These are phyloP conservation scores for Achaetomium macrosporum DNA, from an alignment of 2,329 filamentous ascomycete genomes.

Conservation along the genomic window DNA sequence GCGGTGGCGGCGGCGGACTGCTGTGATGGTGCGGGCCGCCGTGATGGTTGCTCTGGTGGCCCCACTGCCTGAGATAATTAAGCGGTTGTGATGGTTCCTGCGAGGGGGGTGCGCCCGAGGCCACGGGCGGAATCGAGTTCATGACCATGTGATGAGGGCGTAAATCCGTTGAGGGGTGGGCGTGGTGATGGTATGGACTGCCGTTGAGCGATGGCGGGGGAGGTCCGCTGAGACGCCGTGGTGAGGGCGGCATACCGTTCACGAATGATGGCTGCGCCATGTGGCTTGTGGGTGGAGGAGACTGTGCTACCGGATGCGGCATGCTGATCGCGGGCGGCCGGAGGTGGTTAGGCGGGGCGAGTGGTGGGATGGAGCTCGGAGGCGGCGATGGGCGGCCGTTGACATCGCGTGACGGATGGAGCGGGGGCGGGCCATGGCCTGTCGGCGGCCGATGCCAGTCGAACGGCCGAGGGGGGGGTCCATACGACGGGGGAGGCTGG, in stretches of 20 bases:
- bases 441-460: slow-evolving; percentile 49
- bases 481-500: slow-evolving; percentile 34
- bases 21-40: slow-evolving; percentile 30
- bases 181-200: slow-evolving; percentile 34
- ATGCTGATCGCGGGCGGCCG: slow-evolving; percentile 38
- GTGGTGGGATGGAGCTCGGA: slow-evolving; percentile 21
- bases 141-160: slow-evolving; percentile 16
- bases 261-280: slow-evolving; percentile 35
- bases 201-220: slow-evolving; percentile 36
- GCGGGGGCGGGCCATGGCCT: slow-evolving; percentile 40
- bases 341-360: slow-evolving; percentile 33
- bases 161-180: slow-evolving; percentile 31
- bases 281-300: slow-evolving; percentile 39
- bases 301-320: slow-evolving; percentile 25
- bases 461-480: slow-evolving; percentile 34
- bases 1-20: slow-evolving; percentile 39
- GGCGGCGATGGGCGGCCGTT: slow-evolving; percentile 41
- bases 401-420: slow-evolving; percentile 37
- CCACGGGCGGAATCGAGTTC: slow-evolving; percentile 16
- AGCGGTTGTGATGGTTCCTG: neutral
- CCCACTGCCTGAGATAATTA: slow-evolving; percentile 20
- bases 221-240: slow-evolving; percentile 40
- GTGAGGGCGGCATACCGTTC: slow-evolving; percentile 45
- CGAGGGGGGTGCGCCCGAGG: slow-evolving; percentile 2
- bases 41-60: slow-evolving; percentile 1